Conservation (phyloP, 176 grass and related monocot species). For the Rhynchospora tenuis region DNA sequence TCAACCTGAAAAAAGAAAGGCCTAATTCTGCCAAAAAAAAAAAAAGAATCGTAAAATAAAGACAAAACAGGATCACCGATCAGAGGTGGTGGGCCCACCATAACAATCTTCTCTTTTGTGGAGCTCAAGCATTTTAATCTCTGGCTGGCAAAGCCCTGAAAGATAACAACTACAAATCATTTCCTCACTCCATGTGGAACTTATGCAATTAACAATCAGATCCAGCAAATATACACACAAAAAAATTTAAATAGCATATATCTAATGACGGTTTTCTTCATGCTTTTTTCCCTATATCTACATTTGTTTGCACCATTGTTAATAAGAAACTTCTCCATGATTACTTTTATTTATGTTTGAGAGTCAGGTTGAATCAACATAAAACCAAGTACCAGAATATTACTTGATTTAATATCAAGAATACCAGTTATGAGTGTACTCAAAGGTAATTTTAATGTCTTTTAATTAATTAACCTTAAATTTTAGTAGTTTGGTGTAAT, state of each 20-base stretch:
- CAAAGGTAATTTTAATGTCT: background rate
- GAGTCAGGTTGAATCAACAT: background rate
- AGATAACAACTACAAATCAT: slow-evolving; percentile 18
- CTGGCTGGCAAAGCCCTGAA: slow-evolving; percentile 81
- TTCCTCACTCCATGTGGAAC: background rate
- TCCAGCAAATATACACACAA: background rate
- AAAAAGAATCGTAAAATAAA: background rate
- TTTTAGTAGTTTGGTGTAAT: background rate
- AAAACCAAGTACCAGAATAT: background rate
- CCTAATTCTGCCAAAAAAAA: background rate
- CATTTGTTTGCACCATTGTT: background rate
- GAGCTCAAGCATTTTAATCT: slow-evolving; percentile 89
- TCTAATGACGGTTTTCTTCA: background rate
- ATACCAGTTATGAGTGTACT: background rate
- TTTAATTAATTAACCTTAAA: background rate
- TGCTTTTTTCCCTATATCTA: background rate
- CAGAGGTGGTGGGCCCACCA: slow-evolving; percentile 34
- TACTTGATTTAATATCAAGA: background rate
- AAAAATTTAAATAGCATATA: background rate
- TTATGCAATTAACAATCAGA: background rate
- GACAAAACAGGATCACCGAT: slow-evolving; percentile 12
- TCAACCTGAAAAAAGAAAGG: background rate
- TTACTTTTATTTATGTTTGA: background rate
- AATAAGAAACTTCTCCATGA: background rate
- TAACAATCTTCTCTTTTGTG: slow-evolving; percentile 76